phyloP scores from a whole-genome alignment of 805 yeast species.

The Huiozyma sinensis region DNA sequence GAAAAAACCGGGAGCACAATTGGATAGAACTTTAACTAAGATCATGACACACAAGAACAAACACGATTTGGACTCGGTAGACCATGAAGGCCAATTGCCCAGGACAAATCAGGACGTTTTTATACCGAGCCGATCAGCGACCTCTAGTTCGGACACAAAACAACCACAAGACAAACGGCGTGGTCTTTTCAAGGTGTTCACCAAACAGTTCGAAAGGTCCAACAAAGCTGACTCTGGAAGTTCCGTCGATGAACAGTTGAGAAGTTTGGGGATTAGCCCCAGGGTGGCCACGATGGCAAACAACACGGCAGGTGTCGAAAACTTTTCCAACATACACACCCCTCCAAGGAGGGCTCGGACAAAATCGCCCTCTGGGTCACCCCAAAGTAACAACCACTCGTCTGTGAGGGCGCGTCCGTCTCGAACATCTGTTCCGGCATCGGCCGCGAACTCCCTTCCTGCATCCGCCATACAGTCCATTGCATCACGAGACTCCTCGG shows the following conservation, averaged over 20 bases:
- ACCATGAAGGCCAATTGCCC: conserved; percentile 7
- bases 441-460: no score
- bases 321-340: conserved; percentile 6
- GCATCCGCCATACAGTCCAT: no score
- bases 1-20: conserved; percentile 26
- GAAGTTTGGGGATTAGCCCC: conserved; percentile 29
- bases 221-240: not conserved
- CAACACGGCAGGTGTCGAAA: conserved; percentile 37
- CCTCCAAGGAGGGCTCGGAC: not conserved
- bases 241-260: not conserved
- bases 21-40: conserved; percentile 26
- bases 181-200: not conserved
- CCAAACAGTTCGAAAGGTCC: not conserved
- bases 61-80: conserved; percentile 3
- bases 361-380: no score
- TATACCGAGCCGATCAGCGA: conserved; percentile 10
- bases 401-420: no score
- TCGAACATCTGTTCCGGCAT: no score
- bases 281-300: conserved; percentile 36
- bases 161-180: not conserved
- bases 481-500: no score
- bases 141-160: not conserved
- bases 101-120: conserved; percentile 20
- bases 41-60: conserved; percentile 7
- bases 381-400: no score